phyloP scores from a whole-genome alignment of 768 basidiomycete species.

The Boletellus sp. region DNA sequence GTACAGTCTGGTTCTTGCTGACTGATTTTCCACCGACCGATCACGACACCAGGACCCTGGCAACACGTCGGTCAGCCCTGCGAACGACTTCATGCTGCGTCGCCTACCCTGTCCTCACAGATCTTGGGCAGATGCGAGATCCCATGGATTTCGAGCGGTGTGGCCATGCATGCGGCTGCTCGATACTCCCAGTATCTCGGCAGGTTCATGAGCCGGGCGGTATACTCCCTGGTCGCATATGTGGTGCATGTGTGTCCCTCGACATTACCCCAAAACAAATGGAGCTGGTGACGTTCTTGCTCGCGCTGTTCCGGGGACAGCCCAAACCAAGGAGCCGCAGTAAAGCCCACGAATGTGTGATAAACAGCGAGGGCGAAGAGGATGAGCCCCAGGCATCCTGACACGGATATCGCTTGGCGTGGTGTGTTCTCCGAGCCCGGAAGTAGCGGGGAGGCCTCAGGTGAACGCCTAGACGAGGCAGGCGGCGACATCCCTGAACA shows the following conservation, averaged over 20 bases:
- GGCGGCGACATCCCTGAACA: conserved; percentile 67
- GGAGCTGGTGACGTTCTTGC: conserved; percentile 21
- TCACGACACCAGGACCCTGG: conserved; percentile 18
- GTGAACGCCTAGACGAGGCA: too few species aligned
- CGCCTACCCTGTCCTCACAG: conserved; percentile 23
- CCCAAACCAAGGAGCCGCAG: too few species aligned
- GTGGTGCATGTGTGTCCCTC: conserved; percentile 22
- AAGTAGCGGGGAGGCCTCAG: too few species aligned
- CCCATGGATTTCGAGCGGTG: conserved; percentile 22
- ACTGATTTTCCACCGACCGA: conserved; percentile 28
- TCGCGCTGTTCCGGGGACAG: conserved; percentile 3
- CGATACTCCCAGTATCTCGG: conserved; percentile 17
- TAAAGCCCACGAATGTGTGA: too few species aligned
- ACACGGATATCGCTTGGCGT: too few species aligned
- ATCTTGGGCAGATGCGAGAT: conserved; percentile 10
- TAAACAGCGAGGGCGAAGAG: too few species aligned
- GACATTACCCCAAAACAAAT: conserved; percentile 22
- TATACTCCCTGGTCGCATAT: conserved; percentile 28
- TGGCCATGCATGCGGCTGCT: conserved; percentile 22
- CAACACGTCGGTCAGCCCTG: background rate
- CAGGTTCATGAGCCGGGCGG: conserved; percentile 29
- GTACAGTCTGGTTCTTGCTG: conserved; percentile 27
- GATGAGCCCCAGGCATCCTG: background rate
- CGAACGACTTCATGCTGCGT: too few species aligned
- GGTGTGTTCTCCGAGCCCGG: too few species aligned